Evolutionary conservation across 768 basidiomycete species (phyloP).

Genomic region (Mrakia frigida): DNA sequence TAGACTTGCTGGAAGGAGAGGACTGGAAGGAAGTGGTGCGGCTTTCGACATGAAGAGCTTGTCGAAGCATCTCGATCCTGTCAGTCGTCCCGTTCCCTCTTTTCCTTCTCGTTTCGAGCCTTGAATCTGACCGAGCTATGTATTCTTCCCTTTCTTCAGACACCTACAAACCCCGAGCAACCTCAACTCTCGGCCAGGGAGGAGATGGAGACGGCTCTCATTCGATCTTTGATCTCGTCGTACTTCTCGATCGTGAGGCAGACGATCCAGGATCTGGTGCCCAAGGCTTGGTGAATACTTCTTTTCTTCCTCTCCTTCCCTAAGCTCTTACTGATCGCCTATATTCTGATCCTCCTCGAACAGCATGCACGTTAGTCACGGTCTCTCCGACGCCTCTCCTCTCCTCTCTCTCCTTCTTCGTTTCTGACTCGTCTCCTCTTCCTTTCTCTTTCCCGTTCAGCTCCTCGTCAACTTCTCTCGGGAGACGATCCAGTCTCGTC

Average conservation of each 20-base stretch:
- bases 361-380: not conserved
- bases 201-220: slow-evolving; percentile 93
- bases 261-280: slow-evolving; percentile 92
- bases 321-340: not conserved
- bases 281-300: slow-evolving; percentile 67
- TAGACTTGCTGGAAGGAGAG: slow-evolving; percentile 10
- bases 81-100: slow-evolving; percentile 49
- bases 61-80: slow-evolving; percentile 94
- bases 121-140: not conserved
- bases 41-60: slow-evolving; percentile 98
- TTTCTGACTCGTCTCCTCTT: no score
- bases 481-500: slow-evolving; percentile 90
- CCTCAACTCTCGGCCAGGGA: slow-evolving; percentile 68
- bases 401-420: no score
- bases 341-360: no score
- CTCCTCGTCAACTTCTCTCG: slow-evolving; percentile 94
- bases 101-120: not conserved
- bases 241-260: slow-evolving; percentile 96
- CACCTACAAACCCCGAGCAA: slow-evolving; percentile 55
- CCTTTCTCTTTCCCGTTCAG: slow-evolving; percentile 21
- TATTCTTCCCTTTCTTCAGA: slow-evolving; percentile 39
- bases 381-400: no score
- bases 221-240: slow-evolving; percentile 87
- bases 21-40: slow-evolving; percentile 24
- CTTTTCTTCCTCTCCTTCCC: not conserved